Conservation (phyloP, 148 eudicot genomes). For the Silene latifolia region DNA sequence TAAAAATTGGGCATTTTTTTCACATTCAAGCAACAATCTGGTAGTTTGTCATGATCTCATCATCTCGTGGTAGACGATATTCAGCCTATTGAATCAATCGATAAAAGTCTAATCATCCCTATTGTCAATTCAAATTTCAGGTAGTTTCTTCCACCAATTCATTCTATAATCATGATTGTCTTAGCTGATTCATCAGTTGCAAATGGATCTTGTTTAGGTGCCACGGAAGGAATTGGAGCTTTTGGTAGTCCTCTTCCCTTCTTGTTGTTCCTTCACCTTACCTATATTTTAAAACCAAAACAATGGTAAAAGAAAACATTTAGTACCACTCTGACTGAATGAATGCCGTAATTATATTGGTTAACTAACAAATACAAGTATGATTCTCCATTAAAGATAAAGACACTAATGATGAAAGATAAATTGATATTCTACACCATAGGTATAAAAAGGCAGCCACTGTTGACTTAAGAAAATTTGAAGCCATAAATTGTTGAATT, state of each 20-base stretch:
- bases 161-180: too few species aligned
- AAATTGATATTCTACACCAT: neutral
- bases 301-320: neutral
- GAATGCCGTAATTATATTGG: neutral
- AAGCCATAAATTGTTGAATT: too few species aligned
- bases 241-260: conserved; percentile 60
- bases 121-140: too few species aligned
- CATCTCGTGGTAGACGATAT: too few species aligned
- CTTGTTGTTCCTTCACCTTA: conserved; percentile 55
- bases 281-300: conserved; percentile 27
- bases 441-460: too few species aligned
- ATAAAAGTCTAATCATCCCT: too few species aligned
- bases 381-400: neutral
- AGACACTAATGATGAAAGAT: neutral
- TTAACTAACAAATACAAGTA: neutral
- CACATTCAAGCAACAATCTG: too few species aligned
- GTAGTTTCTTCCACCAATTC: too few species aligned
- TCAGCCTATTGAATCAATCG: too few species aligned
- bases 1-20: too few species aligned
- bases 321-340: neutral
- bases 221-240: conserved; percentile 37
- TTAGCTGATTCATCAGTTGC: conserved; percentile 28
- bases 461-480: too few species aligned
- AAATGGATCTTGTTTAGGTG: conserved; percentile 42
- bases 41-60: too few species aligned